Conservation (phyloP, 2,329 filamentous ascomycete species). For the Neofusicoccum laricinum region DNA sequence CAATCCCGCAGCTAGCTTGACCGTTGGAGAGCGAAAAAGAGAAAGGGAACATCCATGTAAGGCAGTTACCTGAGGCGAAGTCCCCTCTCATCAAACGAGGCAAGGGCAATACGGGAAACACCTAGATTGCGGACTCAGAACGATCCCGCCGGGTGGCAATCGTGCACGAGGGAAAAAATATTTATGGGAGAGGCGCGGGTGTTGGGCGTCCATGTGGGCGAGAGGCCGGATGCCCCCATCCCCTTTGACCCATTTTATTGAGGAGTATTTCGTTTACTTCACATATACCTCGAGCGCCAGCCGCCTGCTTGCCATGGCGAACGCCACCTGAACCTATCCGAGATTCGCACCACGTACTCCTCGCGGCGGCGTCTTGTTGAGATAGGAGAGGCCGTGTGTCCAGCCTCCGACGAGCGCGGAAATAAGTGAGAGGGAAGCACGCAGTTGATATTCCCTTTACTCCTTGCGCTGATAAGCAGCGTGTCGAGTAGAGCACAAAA, state of each 20-base stretch:
- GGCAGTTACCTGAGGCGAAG: background rate
- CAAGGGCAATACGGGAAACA: background rate
- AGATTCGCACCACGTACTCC: conserved; percentile 6
- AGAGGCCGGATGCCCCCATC: background rate
- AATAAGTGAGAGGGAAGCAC: background rate
- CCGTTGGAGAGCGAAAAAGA: background rate
- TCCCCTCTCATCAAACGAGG: conserved; percentile 11
- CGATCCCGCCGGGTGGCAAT: background rate
- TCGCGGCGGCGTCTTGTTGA: background rate
- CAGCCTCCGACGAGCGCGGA: background rate
- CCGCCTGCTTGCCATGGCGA: background rate
- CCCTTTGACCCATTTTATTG: background rate
- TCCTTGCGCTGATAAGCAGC: conserved; percentile 7
- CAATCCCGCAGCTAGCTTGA: background rate
- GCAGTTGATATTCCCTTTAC: background rate
- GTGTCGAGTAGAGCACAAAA: background rate
- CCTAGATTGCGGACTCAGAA: background rate
- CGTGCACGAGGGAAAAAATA: background rate
- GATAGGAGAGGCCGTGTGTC: background rate
- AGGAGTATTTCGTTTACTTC: background rate
- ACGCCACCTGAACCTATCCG: conserved; percentile 4
- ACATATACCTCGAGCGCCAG: background rate
- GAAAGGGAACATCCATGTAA: background rate
- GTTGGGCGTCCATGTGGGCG: background rate
- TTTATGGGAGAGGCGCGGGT: background rate